A percentile compares a stretch with the other conserved stretches of the same genome.
These are phyloP conservation scores for Boletus rufocinnamomeus DNA, from an alignment of 768 basidiomycete species.

Conservation along the genomic window DNA sequence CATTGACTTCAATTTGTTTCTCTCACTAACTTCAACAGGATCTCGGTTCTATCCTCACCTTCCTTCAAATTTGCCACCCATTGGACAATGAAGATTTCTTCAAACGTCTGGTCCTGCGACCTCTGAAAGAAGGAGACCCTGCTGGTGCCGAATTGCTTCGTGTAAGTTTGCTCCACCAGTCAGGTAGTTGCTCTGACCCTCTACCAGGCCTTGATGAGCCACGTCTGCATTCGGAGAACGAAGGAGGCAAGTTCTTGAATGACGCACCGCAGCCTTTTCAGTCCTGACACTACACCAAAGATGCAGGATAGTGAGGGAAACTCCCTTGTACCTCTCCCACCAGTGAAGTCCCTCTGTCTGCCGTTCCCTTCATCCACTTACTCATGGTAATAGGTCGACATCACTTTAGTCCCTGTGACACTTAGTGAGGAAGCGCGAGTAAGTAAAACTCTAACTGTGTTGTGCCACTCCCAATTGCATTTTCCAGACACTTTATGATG, in stretches of 20 bases:
- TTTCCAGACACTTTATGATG: constrained; percentile 62
- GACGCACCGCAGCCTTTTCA: background rate
- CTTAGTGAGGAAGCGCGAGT: constrained; percentile 68
- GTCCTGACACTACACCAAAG: constrained; percentile 39
- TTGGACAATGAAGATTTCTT: constrained; percentile 83
- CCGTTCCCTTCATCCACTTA: constrained; percentile 4
- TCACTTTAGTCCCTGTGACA: constrained; percentile 70
- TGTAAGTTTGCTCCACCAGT: constrained; percentile 40
- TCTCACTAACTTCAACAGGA: constrained; percentile 50
- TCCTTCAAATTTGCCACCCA: constrained; percentile 83
- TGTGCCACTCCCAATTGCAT: constrained; percentile 2
- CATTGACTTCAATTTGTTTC: background rate
- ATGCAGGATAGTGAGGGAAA: constrained; percentile 85
- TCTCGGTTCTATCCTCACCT: constrained; percentile 82
- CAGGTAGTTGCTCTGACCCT: constrained; percentile 7
- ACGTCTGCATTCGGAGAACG: constrained; percentile 77
- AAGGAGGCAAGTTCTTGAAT: constrained; percentile 59
- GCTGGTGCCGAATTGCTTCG: constrained; percentile 69
- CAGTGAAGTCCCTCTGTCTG: constrained; percentile 39
- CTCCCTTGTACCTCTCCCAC: constrained; percentile 72
- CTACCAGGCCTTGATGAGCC: constrained; percentile 69
- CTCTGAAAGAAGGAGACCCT: constrained; percentile 68
- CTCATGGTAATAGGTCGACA: constrained; percentile 57
- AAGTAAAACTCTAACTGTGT: constrained; percentile 18
- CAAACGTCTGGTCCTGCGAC: constrained; percentile 76